A percentile compares a stretch with the other conserved stretches of the same genome.
These are phyloP conservation scores for Glycyrrhiza uralensis DNA, from an alignment of 306 rosid species.

Conservation along the genomic window DNA sequence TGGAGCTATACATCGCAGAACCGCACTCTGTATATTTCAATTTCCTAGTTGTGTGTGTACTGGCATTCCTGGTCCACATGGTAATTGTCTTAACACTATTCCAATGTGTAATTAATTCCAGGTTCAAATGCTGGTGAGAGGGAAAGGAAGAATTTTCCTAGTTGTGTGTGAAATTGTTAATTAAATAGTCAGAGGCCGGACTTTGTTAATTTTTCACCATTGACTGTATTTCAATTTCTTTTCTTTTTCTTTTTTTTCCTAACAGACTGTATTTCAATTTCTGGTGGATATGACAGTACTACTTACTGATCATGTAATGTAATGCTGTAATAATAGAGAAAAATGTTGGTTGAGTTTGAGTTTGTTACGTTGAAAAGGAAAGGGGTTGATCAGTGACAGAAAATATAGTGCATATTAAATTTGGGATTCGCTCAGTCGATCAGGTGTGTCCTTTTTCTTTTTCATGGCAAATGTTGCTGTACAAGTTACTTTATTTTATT, in stretches of 20 bases:
- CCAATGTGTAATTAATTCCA: too few species aligned
- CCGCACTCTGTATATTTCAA: conserved; percentile 16
- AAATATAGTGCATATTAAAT: neutral
- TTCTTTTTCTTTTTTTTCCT: too few species aligned
- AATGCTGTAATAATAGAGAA: neutral
- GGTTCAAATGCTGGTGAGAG: too few species aligned
- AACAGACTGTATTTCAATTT: neutral
- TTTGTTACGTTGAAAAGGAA: neutral
- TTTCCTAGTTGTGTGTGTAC: conserved; percentile 11
- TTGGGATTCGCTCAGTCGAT: neutral
- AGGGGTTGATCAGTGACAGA: neutral
- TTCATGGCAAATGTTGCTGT: neutral
- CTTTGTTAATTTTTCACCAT: neutral
- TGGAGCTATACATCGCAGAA: neutral
- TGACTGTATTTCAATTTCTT: neutral
- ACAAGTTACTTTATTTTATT: conserved; percentile 3
- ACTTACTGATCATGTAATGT: neutral
- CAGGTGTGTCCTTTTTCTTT: conserved; percentile 21
- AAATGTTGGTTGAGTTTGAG: too few species aligned
- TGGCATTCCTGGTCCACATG: too few species aligned
- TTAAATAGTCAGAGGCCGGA: neutral
- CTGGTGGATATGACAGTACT: too few species aligned
- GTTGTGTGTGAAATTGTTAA: neutral
- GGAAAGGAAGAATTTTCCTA: too few species aligned
- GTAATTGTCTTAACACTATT: too few species aligned